Percentiles rank a stretch among this genome's conserved stretches.
phyloP scores from a whole-genome alignment of 106 monocot species.

The Allium cepa region DNA sequence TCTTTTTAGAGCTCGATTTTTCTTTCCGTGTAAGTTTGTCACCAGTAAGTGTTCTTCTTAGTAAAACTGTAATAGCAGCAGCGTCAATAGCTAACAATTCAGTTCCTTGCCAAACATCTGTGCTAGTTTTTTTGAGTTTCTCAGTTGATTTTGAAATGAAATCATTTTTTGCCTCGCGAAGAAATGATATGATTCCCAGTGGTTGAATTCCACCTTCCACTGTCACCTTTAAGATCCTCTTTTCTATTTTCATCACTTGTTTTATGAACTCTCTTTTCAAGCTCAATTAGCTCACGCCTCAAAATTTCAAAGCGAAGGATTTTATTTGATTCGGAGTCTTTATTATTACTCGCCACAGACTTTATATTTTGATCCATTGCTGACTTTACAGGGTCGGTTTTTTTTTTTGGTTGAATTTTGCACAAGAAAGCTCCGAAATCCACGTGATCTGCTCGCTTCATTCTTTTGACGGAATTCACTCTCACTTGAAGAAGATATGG shows the following conservation, averaged over 20 bases:
- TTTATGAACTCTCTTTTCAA: too few species aligned
- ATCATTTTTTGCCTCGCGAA: constrained; percentile 36
- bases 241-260: too few species aligned
- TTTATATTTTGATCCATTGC: constrained; percentile 14
- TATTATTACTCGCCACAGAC: too few species aligned
- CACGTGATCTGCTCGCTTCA: too few species aligned
- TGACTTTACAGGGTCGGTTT: constrained; percentile 17
- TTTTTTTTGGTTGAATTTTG: constrained; percentile 14
- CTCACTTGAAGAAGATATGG: too few species aligned
- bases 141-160: constrained; percentile 60
- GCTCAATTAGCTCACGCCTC: too few species aligned
- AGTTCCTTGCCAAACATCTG: constrained; percentile 92
- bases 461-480: too few species aligned
- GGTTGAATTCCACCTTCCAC: constrained; percentile 25
- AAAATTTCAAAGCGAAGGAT: too few species aligned
- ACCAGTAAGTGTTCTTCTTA: constrained; percentile 69
- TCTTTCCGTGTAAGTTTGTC: constrained; percentile 91
- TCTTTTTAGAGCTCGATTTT: constrained; percentile 81
- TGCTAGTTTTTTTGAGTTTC: constrained; percentile 76
- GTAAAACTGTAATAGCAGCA: constrained; percentile 58
- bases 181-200: not conserved
- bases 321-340: too few species aligned
- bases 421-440: too few species aligned
- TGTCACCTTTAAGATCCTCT: not conserved
- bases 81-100: constrained; percentile 86